Evolutionary conservation across 148 eudicot species (phyloP).

Genomic region (Rhododendron ovatum): DNA sequence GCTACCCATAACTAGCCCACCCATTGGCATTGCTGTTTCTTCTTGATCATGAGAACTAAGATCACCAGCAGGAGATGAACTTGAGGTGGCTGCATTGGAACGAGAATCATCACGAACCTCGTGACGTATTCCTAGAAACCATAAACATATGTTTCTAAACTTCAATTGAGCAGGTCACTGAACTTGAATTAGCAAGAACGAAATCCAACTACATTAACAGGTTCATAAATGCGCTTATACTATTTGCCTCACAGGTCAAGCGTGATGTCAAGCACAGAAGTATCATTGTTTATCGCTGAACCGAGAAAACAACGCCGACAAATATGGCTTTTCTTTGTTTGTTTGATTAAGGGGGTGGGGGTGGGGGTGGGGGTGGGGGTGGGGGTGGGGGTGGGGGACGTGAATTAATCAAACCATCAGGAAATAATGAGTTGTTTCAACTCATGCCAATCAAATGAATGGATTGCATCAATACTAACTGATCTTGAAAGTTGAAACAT

Average conservation of each 20-base stretch:
- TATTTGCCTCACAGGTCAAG: background rate
- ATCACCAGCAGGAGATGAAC: slow-evolving; percentile 52
- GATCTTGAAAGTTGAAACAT: background rate
- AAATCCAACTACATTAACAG: background rate
- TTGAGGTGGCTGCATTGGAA: slow-evolving; percentile 35
- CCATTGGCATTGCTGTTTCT: slow-evolving; percentile 28
- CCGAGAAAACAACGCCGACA: background rate
- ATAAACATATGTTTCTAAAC: slow-evolving; percentile 1
- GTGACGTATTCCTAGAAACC: slow-evolving; percentile 47
- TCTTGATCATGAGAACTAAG: slow-evolving; percentile 58
- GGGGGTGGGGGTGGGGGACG: background rate
- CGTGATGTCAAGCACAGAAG: background rate
- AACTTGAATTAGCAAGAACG: background rate
- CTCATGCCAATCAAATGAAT: background rate
- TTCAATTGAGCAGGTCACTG: background rate
- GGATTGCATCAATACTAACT: background rate
- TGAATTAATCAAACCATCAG: background rate
- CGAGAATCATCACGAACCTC: slow-evolving; percentile 63
- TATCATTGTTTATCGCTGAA: background rate
- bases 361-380: no score
- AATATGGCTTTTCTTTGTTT: no score
- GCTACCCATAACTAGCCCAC: slow-evolving; percentile 41
- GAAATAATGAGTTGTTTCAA: background rate
- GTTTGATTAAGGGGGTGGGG: background rate
- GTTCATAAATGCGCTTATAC: background rate